phyloP scores from a whole-genome alignment of 495 filamentous ascomycete genomes.

The Trichodelitschia bisporula region DNA sequence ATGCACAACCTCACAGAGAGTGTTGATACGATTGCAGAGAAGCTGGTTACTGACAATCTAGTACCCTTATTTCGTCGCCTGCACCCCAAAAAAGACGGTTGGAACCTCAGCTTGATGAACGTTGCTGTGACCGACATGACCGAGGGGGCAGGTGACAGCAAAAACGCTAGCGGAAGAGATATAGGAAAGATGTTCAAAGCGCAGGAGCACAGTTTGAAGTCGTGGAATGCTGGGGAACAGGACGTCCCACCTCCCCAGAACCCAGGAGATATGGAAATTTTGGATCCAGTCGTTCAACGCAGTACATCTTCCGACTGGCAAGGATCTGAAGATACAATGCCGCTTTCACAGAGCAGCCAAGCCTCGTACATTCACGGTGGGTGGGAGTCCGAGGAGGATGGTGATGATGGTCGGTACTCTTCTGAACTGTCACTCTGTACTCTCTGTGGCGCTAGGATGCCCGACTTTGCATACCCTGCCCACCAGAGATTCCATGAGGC shows the following conservation, averaged over 20 bases:
- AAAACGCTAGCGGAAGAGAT: constrained; percentile 15
- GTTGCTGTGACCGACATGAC: constrained; percentile 72
- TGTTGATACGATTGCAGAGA: constrained; percentile 32
- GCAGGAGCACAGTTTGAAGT: constrained; percentile 37
- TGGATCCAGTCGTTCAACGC: constrained; percentile 1
- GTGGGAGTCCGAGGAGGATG: constrained; percentile 10
- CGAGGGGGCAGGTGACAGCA: constrained; percentile 23
- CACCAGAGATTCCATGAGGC: constrained; percentile 48
- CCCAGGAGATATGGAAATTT: constrained; percentile 1
- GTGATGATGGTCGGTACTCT: too few relatives aligned
- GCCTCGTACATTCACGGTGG: constrained; percentile 24
- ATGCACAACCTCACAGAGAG: constrained; percentile 36
- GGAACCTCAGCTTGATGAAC: constrained; percentile 66
- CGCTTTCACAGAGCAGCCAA: constrained; percentile 10
- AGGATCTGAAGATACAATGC: background rate
- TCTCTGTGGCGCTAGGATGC: constrained; percentile 37
- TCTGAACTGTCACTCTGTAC: constrained; percentile 22
- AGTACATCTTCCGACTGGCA: too few relatives aligned
- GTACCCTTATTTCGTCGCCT: constrained; percentile 48
- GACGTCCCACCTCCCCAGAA: constrained; percentile 10
- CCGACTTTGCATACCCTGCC: constrained; percentile 44
- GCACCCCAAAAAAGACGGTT: constrained; percentile 40
- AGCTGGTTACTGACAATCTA: constrained; percentile 40
- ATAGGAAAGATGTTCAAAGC: constrained; percentile 19
- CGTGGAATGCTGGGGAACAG: constrained; percentile 32